Base-by-base conservation (phyloP, 208 protist species). In the Acanthamoeba royreba region DNA sequence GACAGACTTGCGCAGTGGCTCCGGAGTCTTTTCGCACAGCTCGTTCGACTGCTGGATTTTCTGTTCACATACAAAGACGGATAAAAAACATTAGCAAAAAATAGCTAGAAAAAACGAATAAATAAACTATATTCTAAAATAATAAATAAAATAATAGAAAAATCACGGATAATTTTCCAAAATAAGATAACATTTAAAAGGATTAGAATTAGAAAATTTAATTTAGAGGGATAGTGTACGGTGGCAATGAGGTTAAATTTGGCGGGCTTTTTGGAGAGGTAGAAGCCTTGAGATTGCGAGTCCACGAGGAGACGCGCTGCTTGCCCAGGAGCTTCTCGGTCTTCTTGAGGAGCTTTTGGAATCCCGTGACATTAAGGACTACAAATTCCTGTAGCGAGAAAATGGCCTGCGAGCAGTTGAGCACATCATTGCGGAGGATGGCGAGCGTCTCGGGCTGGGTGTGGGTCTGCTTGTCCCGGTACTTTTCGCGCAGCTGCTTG, bases 311-410 rank as follows among this genome's bases (percentile, higher is more conserved):
- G 1, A 85, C 47, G 46, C 72, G 63, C 52, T 0, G 13, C 79
- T 88, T 88, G 45, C 66, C 90, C 38, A 93, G 33, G 11, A 55
- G 69, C 69, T 93, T 93, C 40, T 93, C 90, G 25, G 55, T 58
- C 72, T 93, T 93, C 4, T 93, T 93, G 40, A 93, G 17, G 43
- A 93, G 33, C 69, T 93, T 93, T 25, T 52, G 35, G 45, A 93
- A 93, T 17, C 90, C 90, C 7, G 46, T 66, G 7, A 40, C 15
- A 66, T 93, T 93, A 31, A 93, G 47, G 66, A 22, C 38, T 42
- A 22, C 45, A 43, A 72, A 74, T 53, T 72, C 55, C 46, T 88
- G 79, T 5, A 88, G 45, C 25, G 25, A 88, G 33, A 61, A 52
- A 38, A 88, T 88, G 43, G 79, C 38, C 33, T 88, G 79, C 33